Base-by-base conservation (phyloP, 192 early-diverging fungal genomes). In the Allomyces macrogynus region DNA sequence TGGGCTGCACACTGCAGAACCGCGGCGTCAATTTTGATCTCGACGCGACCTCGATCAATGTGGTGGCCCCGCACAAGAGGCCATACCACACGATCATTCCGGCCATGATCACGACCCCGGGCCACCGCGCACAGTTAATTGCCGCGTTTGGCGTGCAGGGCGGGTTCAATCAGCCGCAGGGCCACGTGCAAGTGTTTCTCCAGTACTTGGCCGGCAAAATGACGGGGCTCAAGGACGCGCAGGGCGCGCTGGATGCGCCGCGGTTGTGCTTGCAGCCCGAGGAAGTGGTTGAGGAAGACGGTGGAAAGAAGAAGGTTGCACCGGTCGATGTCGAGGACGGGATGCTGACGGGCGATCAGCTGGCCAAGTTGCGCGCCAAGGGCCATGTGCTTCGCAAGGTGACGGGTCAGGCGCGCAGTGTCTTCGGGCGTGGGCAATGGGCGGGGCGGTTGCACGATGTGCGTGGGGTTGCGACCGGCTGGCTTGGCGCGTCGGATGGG, bases 61-160 rank as follows among this genome's bases (percentile, higher is more conserved):
- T 77, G 25, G 73, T 90, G 43, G 84, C 66, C 44, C 83, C 84
- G 9, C 43, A 63, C 20, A 90, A 90, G 70, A 73, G 88, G 11
- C 85, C 88, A 0, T 88, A 84, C 67, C 88, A 90, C 76, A 90
- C 88, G 5, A 88, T 90, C 60, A 86, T 90, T 57, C 85, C 83
- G 1, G 80, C 80, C 24, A 81, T 87, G 78, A 76, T 80, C 23
- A 86, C 82, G 4, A 43, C 40, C 24, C 65, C 62, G 61, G 57
- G 60, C 25, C 3, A 20, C 9, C 16, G 11, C 64, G 32, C 32
- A 40, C 49, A 62, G 63, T 54, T 73, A 11, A 63, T 64, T 27
- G 71, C 68, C 24, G 60, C 64, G 43, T 70, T 64, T 24, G 75
- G 73, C 24, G 75, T 78, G 61, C 87, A 89, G 86, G 88, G 88